Evolutionary conservation across 225 moss, liverwort and hornwort species (phyloP).

Genomic region (Antitrichia curtipendula): DNA sequence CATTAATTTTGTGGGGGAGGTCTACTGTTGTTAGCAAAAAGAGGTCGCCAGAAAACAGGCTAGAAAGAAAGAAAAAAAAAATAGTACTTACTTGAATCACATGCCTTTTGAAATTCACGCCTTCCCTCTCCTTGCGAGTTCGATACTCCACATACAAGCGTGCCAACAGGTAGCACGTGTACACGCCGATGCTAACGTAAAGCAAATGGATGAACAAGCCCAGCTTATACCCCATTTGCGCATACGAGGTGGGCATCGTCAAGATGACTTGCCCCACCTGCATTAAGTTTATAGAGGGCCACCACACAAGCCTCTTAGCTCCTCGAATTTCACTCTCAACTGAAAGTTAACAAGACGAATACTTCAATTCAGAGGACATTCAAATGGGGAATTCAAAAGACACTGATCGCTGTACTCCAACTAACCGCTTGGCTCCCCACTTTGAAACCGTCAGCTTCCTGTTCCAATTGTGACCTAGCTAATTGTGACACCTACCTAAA

Average conservation of each 20-base stretch:
- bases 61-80: too few species aligned
- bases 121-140: slow-evolving; percentile 25
- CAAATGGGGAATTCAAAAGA: not conserved
- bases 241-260: slow-evolving; percentile 39
- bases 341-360: not conserved
- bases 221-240: slow-evolving; percentile 33
- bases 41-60: not conserved
- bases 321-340: not conserved
- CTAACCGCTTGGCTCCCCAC: not conserved
- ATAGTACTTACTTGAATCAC: slow-evolving; percentile 19
- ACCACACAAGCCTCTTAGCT: not conserved
- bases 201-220: slow-evolving; percentile 26
- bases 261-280: slow-evolving; percentile 50
- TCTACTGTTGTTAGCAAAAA: too few species aligned
- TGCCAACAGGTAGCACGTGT: slow-evolving; percentile 33
- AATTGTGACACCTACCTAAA: not conserved
- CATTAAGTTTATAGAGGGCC: not conserved
- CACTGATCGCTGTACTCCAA: not conserved
- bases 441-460: not conserved
- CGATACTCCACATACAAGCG: slow-evolving; percentile 38
- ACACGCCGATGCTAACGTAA: slow-evolving; percentile 11
- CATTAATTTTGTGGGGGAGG: not conserved
- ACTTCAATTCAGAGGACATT: not conserved
- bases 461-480: not conserved
- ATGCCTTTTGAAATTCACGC: slow-evolving; percentile 17